Evolutionary conservation across 2,329 filamentous ascomycete genomes (phyloP).

Genomic region (Pseudophaeomoniella oleicola): DNA sequence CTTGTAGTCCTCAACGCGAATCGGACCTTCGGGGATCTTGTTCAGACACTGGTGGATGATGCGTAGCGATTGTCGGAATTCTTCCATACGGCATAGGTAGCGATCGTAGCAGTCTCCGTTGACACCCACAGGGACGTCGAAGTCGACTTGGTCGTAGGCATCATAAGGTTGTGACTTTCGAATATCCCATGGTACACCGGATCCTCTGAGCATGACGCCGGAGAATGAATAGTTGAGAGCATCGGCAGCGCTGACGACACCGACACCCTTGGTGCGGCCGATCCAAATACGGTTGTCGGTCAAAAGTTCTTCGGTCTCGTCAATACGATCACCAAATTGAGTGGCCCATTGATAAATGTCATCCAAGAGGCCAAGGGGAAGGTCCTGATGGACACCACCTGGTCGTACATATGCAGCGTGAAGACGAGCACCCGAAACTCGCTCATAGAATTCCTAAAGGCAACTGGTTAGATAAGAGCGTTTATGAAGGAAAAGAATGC

Average conservation of each 20-base stretch:
- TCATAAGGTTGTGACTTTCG: slow-evolving; percentile 96
- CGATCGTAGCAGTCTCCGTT: slow-evolving; percentile 99
- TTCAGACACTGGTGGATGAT: slow-evolving; percentile 99
- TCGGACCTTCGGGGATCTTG: slow-evolving; percentile 90
- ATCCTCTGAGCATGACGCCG: slow-evolving; percentile 95
- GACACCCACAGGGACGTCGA: slow-evolving; percentile 89
- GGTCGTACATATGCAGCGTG: slow-evolving; percentile 95
- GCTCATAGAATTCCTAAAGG: slow-evolving; percentile 99
- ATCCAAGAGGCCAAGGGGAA: slow-evolving; percentile 84
- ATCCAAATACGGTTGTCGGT: slow-evolving; percentile 99
- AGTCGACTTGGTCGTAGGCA: slow-evolving; percentile 94
- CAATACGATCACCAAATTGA: slow-evolving; percentile 94
- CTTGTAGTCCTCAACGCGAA: slow-evolving; percentile 98
- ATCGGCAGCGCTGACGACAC: slow-evolving; percentile 79
- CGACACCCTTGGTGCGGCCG: slow-evolving; percentile 76
- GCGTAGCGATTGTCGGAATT: slow-evolving; percentile 93
- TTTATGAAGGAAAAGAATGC: slow-evolving; percentile 6
- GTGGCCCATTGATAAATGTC: slow-evolving; percentile 99
- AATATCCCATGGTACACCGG: slow-evolving; percentile 89
- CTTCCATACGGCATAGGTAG: slow-evolving; percentile 98
- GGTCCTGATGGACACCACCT: slow-evolving; percentile 89
- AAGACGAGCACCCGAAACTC: slow-evolving; percentile 92
- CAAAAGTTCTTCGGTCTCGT: slow-evolving; percentile 96
- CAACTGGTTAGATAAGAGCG: too few relatives aligned
- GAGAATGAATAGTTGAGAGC: slow-evolving; percentile 96